Evolutionary conservation across 2,329 filamentous ascomycete species (phyloP), one percentile per base, ranked within the genome.

Genomic region (Thelonectria olida): DNA sequence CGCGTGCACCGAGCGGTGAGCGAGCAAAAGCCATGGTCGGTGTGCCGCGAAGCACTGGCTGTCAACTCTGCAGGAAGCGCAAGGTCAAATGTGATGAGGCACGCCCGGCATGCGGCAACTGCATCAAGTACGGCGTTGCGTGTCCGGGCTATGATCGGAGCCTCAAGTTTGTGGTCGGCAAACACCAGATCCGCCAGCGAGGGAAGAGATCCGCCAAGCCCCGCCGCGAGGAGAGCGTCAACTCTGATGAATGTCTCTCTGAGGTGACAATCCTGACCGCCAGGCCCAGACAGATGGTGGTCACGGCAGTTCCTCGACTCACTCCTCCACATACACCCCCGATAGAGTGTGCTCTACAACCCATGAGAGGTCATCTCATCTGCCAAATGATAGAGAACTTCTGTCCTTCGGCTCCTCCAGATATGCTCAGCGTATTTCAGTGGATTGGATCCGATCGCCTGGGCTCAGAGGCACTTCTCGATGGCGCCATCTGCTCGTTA

Each of bases 11-110:
- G 50, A 31, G 69, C 69, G 68, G 69, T 71, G 69, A 71, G 61
- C 54, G 44, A 36, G 48, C 28, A 27, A 13, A 28, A 71, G 67
- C 47, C 66, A 77, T 79, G 77, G 77, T 78, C 47, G 77, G 78
- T 22, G 74, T 79, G 28, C 75, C 76, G 51, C 74, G 76, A 41
- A 79, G 74, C 64, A 76, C 69, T 61, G 73, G 71, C 63, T 81
- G 79, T 66, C 72, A 73, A 54, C 71, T 80, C 38, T 80, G 79
- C 68, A 74, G 77, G 59, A 77, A 74, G 68, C 74, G 79, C 55
- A 75, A 75, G 48, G 75, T 80, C 59, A 78, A 81, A 73, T 84
- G 82, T 62, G 82, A 84, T 66, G 76, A 82, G 68, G 71, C 64
- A 20, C 76, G 74, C 10, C 82, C 81, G 10, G 72, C 68, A 54